These are phyloP conservation scores for Coffea humblotiana DNA, from an alignment of 305 asterid genomes.

Conservation along the genomic window DNA sequence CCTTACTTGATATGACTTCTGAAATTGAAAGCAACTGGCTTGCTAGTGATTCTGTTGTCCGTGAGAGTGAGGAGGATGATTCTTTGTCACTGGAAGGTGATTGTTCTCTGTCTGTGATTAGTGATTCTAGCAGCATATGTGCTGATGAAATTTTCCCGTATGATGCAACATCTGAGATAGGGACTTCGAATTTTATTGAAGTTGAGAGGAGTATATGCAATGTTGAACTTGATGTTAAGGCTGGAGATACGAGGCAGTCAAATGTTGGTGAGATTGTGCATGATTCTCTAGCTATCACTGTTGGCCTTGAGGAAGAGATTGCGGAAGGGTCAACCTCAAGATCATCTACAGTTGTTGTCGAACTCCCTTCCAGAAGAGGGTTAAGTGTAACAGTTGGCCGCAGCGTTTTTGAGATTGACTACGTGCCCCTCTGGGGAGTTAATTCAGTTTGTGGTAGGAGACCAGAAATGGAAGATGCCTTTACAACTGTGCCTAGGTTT, in stretches of 20 bases:
- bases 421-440: conserved; percentile 86
- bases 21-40: conserved; percentile 53
- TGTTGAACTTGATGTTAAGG: conserved; percentile 40
- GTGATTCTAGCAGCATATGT: conserved; percentile 84
- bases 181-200: conserved; percentile 32
- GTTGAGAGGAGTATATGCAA: conserved; percentile 37
- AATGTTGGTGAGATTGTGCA: conserved; percentile 25
- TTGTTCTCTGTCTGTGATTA: conserved; percentile 70
- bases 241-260: conserved; percentile 26
- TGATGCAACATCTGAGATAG: conserved; percentile 41
- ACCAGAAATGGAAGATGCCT: conserved; percentile 95
- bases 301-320: conserved; percentile 29
- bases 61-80: conserved; percentile 75
- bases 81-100: conserved; percentile 69
- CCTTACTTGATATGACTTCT: conserved; percentile 48
- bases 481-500: conserved; percentile 65
- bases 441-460: conserved; percentile 82
- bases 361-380: conserved; percentile 36
- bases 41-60: conserved; percentile 41
- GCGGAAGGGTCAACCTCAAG: conserved; percentile 38
- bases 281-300: conserved; percentile 29
- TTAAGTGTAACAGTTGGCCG: conserved; percentile 37
- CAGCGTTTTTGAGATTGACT: conserved; percentile 88
- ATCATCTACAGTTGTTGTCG: conserved; percentile 32
- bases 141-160: conserved; percentile 59